Evolutionary conservation across 345 rosid genomes (phyloP).

Genomic region (Kandelia obovata): DNA sequence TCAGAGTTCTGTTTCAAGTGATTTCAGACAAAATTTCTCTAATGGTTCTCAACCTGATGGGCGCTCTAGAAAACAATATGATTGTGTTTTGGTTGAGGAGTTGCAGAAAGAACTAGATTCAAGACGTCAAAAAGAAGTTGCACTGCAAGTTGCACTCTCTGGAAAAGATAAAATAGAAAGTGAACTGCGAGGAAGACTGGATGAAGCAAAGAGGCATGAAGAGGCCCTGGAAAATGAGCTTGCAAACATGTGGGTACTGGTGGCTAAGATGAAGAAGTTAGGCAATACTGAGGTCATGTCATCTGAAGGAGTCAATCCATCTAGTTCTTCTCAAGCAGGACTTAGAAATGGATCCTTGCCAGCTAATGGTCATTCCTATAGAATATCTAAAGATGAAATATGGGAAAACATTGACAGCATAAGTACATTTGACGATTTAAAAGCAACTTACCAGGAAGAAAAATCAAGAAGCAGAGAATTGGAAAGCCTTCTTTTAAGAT

Average conservation of each 20-base stretch:
- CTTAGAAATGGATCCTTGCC: conserved; percentile 27
- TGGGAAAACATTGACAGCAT: conserved; percentile 25
- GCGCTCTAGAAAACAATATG: conserved; percentile 26
- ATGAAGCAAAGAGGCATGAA: conserved; percentile 51
- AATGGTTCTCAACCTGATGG: conserved; percentile 27
- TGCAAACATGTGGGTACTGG: conserved; percentile 59
- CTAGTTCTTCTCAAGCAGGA: conserved; percentile 19
- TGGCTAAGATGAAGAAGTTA: conserved; percentile 45
- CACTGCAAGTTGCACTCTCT: conserved; percentile 36
- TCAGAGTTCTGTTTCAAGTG: conserved; percentile 29
- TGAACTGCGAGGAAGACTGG: conserved; percentile 43
- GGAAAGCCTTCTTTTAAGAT: conserved; percentile 39
- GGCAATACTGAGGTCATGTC: conserved; percentile 29
- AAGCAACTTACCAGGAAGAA: conserved; percentile 36
- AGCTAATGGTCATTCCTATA: conserved; percentile 21
- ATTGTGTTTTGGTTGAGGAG: conserved; percentile 35
- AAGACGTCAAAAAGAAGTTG: conserved; percentile 43
- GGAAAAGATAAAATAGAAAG: conserved; percentile 37
- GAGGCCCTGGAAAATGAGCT: conserved; percentile 55
- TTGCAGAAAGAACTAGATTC: conserved; percentile 44
- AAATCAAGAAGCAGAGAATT: conserved; percentile 48
- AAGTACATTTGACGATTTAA: conserved; percentile 29
- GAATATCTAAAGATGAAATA: conserved; percentile 25
- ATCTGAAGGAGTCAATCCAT: conserved; percentile 13
- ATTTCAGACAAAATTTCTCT: conserved; percentile 24